Conservation (phyloP, 116 monocot genomes). For the Trichopus zeylanicus region DNA sequence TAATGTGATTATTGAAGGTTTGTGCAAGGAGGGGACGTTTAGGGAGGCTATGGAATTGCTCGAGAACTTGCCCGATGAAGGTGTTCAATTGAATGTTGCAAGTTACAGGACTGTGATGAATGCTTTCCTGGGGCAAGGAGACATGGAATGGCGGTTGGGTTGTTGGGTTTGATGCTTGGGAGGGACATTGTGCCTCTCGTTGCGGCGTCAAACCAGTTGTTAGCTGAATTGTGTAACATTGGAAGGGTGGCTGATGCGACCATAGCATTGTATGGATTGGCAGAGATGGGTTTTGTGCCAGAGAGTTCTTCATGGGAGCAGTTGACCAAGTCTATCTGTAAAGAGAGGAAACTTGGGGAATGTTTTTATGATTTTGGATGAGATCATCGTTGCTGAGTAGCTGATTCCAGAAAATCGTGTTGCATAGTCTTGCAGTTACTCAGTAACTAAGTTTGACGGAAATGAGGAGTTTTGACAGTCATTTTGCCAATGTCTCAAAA, state of each 20-base stretch:
- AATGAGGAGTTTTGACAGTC: no score
- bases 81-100: slow-evolving; percentile 51
- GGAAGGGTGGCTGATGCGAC: slow-evolving; percentile 65
- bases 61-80: slow-evolving; percentile 39
- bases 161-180: slow-evolving; percentile 67
- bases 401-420: no score
- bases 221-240: slow-evolving; percentile 51
- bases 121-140: slow-evolving; percentile 28
- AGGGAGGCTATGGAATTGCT: slow-evolving; percentile 59
- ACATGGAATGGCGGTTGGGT: slow-evolving; percentile 55
- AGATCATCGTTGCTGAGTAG: no score
- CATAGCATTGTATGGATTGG: slow-evolving; percentile 50
- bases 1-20: slow-evolving; percentile 68
- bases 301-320: slow-evolving; percentile 44
- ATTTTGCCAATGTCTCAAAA: no score
- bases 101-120: slow-evolving; percentile 95
- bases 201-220: slow-evolving; percentile 67
- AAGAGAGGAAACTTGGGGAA: slow-evolving; percentile 61
- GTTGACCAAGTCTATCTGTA: slow-evolving; percentile 38
- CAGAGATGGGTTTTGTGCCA: slow-evolving; percentile 55
- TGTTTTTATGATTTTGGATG: no score
- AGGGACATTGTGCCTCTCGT: slow-evolving; percentile 67
- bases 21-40: slow-evolving; percentile 51
- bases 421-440: no score
- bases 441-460: no score